Percentiles rank a stretch among this genome's conserved stretches.
phyloP scores from a whole-genome alignment of 2,329 filamentous ascomycete genomes.

The Ascochyta koolunga region DNA sequence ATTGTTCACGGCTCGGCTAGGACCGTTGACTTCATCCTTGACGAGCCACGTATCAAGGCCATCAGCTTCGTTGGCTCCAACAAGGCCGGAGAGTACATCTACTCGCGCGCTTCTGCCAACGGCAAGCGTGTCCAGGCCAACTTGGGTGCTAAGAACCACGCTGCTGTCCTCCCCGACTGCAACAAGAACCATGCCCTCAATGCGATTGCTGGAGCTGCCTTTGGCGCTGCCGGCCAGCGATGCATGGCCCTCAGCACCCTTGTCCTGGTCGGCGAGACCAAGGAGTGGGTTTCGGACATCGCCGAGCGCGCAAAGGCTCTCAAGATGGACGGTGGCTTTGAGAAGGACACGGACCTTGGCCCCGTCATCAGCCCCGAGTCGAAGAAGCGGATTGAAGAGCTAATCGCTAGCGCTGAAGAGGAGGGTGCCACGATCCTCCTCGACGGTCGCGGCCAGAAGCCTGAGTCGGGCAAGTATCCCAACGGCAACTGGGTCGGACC shows the following conservation, averaged over 20 bases:
- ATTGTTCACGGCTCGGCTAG: conserved; percentile 80
- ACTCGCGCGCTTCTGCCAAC: conserved; percentile 76
- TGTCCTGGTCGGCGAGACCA: conserved; percentile 84
- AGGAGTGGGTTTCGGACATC: conserved; percentile 79
- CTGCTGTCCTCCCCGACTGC: conserved; percentile 80
- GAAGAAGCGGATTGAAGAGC: conserved; percentile 75
- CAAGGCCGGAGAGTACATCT: conserved; percentile 90
- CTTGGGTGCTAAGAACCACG: conserved; percentile 87
- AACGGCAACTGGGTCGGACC: conserved; percentile 84
- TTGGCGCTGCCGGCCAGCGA: conserved; percentile 82
- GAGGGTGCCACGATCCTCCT: conserved; percentile 84
- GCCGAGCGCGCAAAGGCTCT: conserved; percentile 76
- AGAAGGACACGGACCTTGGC: conserved; percentile 77
- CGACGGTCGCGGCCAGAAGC: conserved; percentile 76
- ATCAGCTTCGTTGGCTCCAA: conserved; percentile 87
- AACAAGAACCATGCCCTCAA: conserved; percentile 92
- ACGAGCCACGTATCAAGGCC: conserved; percentile 84
- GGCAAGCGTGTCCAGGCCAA: conserved; percentile 90
- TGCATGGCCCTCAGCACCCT: conserved; percentile 87
- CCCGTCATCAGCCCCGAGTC: conserved; percentile 82
- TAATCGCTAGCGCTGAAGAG: conserved; percentile 77
- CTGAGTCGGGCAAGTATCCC: conserved; percentile 74
- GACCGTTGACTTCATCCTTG: conserved; percentile 85
- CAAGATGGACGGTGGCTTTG: conserved; percentile 80
- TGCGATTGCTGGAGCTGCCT: conserved; percentile 81